Evolutionary conservation across 1,284 basidiomycete species (phyloP).

Genomic region (Rhodotorula mucilaginosa): DNA sequence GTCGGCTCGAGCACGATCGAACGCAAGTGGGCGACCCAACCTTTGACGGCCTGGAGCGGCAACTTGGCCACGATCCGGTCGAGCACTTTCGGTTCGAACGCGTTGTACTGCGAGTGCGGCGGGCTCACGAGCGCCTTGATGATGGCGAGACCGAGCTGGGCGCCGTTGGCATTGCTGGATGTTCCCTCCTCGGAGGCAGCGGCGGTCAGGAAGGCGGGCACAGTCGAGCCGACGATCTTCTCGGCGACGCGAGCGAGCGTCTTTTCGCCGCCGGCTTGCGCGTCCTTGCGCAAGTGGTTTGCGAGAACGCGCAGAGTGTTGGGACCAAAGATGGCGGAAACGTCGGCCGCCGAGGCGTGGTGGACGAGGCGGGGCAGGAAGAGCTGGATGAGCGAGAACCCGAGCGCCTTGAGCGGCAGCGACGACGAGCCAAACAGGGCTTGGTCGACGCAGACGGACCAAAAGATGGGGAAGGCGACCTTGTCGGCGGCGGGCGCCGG

Average conservation of each 20-base stretch:
- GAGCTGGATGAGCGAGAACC: conserved; percentile 85
- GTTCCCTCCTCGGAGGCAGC: not conserved
- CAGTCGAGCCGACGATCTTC: conserved; percentile 58
- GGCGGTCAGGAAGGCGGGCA: conserved; percentile 25
- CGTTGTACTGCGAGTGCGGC: conserved; percentile 28
- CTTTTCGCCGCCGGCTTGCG: conserved; percentile 26
- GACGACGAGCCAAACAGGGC: conserved; percentile 78
- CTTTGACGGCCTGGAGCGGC: conserved; percentile 67
- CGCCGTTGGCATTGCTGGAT: conserved; percentile 16
- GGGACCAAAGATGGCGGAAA: conserved; percentile 79
- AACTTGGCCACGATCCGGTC: conserved; percentile 78
- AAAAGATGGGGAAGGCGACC: conserved; percentile 79
- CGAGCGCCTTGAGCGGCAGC: conserved; percentile 88
- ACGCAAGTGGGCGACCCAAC: conserved; percentile 72
- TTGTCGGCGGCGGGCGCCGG: conserved; percentile 28
- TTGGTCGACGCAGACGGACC: conserved; percentile 86
- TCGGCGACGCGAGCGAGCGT: conserved; percentile 47
- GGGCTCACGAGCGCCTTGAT: conserved; percentile 27
- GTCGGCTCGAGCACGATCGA: conserved; percentile 53
- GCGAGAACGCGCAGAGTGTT: conserved; percentile 98
- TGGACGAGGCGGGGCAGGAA: conserved; percentile 68
- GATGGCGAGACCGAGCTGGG: conserved; percentile 16
- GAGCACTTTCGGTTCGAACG: conserved; percentile 68
- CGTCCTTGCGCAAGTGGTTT: conserved; percentile 76
- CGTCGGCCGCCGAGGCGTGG: conserved; percentile 57